Percentiles rank a stretch among this genome's conserved stretches.
Conservation (phyloP, 129 eudicot species). For the Lonicera japonica region DNA sequence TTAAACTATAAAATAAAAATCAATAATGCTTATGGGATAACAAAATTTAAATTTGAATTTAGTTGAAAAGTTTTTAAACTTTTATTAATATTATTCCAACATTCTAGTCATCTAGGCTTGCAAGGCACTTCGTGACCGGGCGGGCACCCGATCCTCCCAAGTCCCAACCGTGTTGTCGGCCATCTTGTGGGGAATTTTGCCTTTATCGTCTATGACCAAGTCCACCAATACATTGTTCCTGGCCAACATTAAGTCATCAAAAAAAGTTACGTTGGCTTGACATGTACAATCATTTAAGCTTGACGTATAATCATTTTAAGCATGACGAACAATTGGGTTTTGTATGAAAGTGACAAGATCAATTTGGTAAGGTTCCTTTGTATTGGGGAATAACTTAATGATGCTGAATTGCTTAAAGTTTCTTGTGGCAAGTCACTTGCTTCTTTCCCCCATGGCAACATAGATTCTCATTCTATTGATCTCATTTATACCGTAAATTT, state of each 20-base stretch:
- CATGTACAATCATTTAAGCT: no score
- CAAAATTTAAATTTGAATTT: no score
- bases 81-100: no score
- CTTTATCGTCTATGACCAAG: slow-evolving; percentile 85
- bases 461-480: no score
- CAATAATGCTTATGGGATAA: no score
- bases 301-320: no score
- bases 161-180: slow-evolving; percentile 82
- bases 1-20: no score
- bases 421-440: slow-evolving; percentile 99
- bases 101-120: no score
- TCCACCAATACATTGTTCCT: slow-evolving; percentile 85
- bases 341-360: slow-evolving; percentile 57
- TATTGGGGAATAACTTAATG: slow-evolving; percentile 97
- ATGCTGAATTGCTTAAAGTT: slow-evolving; percentile 88
- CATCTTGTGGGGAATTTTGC: slow-evolving; percentile 81
- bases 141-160: slow-evolving; percentile 96
- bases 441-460: slow-evolving; percentile 87
- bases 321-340: slow-evolving; percentile 16
- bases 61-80: no score
- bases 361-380: slow-evolving; percentile 87
- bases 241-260: slow-evolving; percentile 86
- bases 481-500: no score
- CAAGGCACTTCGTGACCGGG: slow-evolving; percentile 88
- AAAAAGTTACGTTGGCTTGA: no score